phyloP scores from a whole-genome alignment of 2,329 filamentous ascomycete genomes.

The Incumbomyces delicatus region DNA sequence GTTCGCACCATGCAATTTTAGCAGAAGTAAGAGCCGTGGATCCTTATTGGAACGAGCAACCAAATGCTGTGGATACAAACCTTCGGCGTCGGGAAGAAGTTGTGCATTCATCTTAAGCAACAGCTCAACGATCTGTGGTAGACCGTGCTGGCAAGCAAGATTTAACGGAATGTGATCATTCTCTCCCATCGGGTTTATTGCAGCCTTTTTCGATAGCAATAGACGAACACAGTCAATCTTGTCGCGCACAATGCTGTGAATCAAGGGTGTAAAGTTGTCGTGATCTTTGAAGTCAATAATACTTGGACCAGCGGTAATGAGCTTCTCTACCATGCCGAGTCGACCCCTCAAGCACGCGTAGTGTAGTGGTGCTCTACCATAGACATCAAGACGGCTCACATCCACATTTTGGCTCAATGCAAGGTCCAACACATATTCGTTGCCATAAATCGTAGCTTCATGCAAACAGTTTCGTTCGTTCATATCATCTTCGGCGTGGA shows the following conservation, averaged over 20 bases:
- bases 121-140: constrained; percentile 71
- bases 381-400: constrained; percentile 75
- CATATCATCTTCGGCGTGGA: constrained; percentile 93
- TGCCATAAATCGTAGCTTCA: constrained; percentile 91
- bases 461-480: constrained; percentile 95
- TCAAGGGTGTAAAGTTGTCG: constrained; percentile 92
- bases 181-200: constrained; percentile 75
- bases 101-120: constrained; percentile 70
- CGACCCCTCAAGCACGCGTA: constrained; percentile 94
- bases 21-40: constrained; percentile 65
- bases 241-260: constrained; percentile 87
- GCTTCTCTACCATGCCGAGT: constrained; percentile 67
- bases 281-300: constrained; percentile 87
- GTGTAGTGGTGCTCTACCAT: constrained; percentile 84
- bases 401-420: constrained; percentile 69
- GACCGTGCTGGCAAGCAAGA: constrained; percentile 87
- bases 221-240: constrained; percentile 70
- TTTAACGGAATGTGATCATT: constrained; percentile 91
- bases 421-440: constrained; percentile 63
- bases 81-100: constrained; percentile 90
- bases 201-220: constrained; percentile 67
- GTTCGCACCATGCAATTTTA: constrained; percentile 79
- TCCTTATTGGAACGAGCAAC: constrained; percentile 82
- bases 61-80: constrained; percentile 91
- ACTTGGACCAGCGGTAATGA: constrained; percentile 58